These are phyloP conservation scores for Colletotrichum sp. DNA, from an alignment of 2,329 filamentous ascomycete genomes.

Conservation along the genomic window DNA sequence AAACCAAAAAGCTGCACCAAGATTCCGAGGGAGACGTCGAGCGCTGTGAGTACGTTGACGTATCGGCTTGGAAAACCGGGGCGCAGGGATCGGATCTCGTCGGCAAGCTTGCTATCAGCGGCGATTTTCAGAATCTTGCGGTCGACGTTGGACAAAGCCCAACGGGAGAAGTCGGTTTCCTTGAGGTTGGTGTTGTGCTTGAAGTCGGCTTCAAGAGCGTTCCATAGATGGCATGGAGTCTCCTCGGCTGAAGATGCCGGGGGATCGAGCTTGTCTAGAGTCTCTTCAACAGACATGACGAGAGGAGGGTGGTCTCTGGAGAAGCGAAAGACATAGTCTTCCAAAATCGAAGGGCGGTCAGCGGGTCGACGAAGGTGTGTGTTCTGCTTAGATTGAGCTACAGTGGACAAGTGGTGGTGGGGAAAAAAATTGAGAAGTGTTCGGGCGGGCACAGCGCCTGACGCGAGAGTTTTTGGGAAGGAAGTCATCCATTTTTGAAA, in stretches of 20 bases:
- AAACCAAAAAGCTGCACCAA: neutral
- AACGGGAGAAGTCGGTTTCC: neutral
- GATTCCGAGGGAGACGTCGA: neutral
- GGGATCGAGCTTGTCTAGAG: neutral
- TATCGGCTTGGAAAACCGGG: neutral
- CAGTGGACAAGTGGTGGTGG: neutral
- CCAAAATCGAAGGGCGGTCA: neutral
- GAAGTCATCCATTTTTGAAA: neutral
- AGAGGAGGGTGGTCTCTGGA: neutral
- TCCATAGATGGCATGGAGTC: neutral
- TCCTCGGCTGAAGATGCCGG: neutral
- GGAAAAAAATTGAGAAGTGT: neutral
- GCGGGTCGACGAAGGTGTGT: neutral
- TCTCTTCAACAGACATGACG: neutral
- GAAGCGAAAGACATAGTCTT: neutral
- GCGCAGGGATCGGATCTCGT: neutral
- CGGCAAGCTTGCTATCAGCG: neutral
- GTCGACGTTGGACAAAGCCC: neutral
- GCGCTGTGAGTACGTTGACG: neutral
- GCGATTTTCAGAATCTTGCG: neutral
- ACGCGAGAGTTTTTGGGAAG: neutral
- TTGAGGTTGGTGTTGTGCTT: neutral
- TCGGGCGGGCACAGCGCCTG: neutral
- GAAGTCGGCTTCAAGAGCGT: neutral
- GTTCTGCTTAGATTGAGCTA: neutral